Evolutionary conservation across 768 basidiomycete species (phyloP).

Genomic region (Lactarius hatsudake): DNA sequence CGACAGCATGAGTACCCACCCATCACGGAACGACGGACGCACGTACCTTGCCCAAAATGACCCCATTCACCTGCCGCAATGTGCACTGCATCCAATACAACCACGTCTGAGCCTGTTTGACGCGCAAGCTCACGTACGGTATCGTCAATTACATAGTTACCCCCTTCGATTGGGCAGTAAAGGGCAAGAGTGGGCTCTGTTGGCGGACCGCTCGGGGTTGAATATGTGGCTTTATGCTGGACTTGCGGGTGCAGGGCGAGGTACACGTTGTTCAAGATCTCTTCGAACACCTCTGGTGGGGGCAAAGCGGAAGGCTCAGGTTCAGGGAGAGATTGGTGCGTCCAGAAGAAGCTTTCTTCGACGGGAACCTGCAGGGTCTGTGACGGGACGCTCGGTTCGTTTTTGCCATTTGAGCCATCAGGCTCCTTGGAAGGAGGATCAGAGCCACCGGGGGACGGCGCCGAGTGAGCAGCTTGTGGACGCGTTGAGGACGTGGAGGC

Average conservation of each 20-base stretch:
- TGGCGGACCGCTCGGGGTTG: slow-evolving; percentile 50
- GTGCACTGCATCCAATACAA: slow-evolving; percentile 80
- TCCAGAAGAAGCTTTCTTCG: slow-evolving; percentile 60
- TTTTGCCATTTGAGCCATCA: slow-evolving; percentile 25
- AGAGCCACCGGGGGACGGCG: slow-evolving; percentile 20
- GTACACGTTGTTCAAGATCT: slow-evolving; percentile 70
- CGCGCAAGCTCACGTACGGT: slow-evolving; percentile 77
- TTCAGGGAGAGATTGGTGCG: slow-evolving; percentile 42
- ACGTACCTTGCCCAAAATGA: slow-evolving; percentile 71
- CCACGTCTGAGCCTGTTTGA: slow-evolving; percentile 72
- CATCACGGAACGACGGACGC: background rate
- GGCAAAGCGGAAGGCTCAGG: slow-evolving; percentile 46
- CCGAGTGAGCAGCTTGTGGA: slow-evolving; percentile 16
- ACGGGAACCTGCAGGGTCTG: slow-evolving; percentile 49
- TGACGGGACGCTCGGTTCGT: slow-evolving; percentile 31
- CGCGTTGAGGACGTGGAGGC: slow-evolving; percentile 37
- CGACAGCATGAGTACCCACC: background rate
- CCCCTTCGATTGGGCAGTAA: slow-evolving; percentile 87
- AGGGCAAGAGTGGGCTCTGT: slow-evolving; percentile 81
- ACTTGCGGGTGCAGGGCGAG: slow-evolving; percentile 80
- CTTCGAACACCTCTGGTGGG: slow-evolving; percentile 71
- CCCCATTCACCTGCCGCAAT: slow-evolving; percentile 89
- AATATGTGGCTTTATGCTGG: slow-evolving; percentile 67
- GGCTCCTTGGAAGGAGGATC: slow-evolving; percentile 6
- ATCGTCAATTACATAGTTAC: slow-evolving; percentile 75